Conservation (phyloP, 495 filamentous ascomycete species). For the Penicillium odoratum region DNA sequence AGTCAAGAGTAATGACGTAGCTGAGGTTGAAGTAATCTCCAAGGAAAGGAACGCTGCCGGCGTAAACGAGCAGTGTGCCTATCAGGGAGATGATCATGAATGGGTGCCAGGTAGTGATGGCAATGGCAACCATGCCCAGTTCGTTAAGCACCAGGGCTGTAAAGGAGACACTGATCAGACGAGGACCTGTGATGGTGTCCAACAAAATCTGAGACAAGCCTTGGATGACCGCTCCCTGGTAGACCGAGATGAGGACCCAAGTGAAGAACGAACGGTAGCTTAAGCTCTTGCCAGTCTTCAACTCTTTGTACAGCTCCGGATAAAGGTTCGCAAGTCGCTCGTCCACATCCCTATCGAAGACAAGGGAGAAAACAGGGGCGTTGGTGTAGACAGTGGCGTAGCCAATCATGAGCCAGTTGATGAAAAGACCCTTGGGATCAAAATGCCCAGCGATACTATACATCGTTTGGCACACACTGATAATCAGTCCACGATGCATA, state of each 20-base stretch:
- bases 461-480: constrained; percentile 93
- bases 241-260: constrained; percentile 94
- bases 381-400: constrained; percentile 98
- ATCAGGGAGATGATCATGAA: constrained; percentile 85
- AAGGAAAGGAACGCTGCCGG: constrained; percentile 83
- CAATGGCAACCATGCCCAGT: constrained; percentile 92
- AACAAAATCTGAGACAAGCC: constrained; percentile 86
- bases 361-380: constrained; percentile 90
- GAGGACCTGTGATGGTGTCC: constrained; percentile 61
- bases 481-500: constrained; percentile 95
- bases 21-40: constrained; percentile 85
- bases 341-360: constrained; percentile 93
- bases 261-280: constrained; percentile 93
- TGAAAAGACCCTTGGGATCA: constrained; percentile 91
- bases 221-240: constrained; percentile 94
- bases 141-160: constrained; percentile 93
- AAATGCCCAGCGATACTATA: constrained; percentile 90
- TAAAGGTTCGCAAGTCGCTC: constrained; percentile 91
- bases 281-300: constrained; percentile 79
- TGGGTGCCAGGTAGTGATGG: constrained; percentile 96
- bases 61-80: constrained; percentile 76
- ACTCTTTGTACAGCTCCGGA: constrained; percentile 95
- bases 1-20: constrained; percentile 76
- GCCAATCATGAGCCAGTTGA: constrained; percentile 95
- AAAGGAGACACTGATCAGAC: constrained; percentile 88